Evolutionary conservation across 495 filamentous ascomycete species (phyloP), one percentile per base, ranked within the genome.

Genomic region (Aspergillus kassunensis): DNA sequence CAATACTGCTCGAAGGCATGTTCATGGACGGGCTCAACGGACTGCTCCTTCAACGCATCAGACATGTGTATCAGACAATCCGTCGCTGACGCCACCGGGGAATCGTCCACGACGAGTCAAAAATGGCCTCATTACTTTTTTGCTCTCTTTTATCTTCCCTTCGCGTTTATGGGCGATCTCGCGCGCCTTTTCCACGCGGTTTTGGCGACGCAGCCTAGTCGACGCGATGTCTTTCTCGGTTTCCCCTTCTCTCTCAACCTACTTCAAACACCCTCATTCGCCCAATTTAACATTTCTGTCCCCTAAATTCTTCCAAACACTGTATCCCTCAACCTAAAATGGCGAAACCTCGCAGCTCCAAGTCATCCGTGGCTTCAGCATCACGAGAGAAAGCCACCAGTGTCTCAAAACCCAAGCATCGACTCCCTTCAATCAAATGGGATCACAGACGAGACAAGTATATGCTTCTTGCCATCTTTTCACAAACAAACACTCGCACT

Each of bases 381-480:
- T 23, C n/a, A n/a, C n/a, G n/a, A n/a, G n/a, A 12, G 15, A 12
- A 18, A 13, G 2, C 20, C 42, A 15, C 40, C 16, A n/a, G n/a
- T n/a, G 31, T 44, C 29, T 7, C n/a, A 2, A 15, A n/a, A 23
- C 12, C 9, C 19, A 10, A 45, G 43, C 6, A 4, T 11, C 39
- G 37, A n/a, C 37, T 39, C 2, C 15, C 39, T 25, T 6, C 53
- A 2, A 23, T 55, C 1, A 43, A 27, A 43, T 55, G 53, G 53
- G 31, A 55, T 41, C 53, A 49, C 16, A 25, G 45, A 8, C 35
- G 39, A 19, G 53, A 55, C 53, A 49, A 49, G 20, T 44, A 44
- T 30, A 36, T 55, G 44, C 45, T 55, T 16, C 31, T 50, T 16
- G 53, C 53, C 2, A 35, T 55, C 8, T 49, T 55, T 7, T 27